phyloP scores from a whole-genome alignment of 768 basidiomycete species.

The Kwoniella sp. region DNA sequence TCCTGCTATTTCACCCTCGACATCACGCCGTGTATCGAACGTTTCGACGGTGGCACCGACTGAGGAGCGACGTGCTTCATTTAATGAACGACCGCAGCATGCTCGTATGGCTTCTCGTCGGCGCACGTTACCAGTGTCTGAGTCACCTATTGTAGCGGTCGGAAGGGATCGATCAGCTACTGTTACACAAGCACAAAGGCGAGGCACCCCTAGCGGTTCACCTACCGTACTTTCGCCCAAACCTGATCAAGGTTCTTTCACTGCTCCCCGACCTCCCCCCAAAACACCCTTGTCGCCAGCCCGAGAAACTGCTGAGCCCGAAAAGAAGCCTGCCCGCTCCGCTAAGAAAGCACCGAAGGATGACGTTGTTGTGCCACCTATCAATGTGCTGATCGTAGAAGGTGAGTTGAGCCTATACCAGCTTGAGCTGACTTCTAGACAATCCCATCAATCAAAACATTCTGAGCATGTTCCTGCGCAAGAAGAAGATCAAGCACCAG shows the following conservation, averaged over 20 bases:
- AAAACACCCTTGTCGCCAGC: slow-evolving; percentile 15
- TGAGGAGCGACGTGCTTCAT: slow-evolving; percentile 20
- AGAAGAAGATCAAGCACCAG: slow-evolving; percentile 92
- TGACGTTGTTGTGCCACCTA: slow-evolving; percentile 84
- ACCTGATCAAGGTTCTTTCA: slow-evolving; percentile 10
- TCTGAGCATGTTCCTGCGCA: slow-evolving; percentile 92
- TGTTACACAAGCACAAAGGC: slow-evolving; percentile 21
- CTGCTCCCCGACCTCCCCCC: slow-evolving; percentile 16
- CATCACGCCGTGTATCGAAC: slow-evolving; percentile 19
- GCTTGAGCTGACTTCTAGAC: slow-evolving; percentile 62
- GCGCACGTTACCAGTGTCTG: slow-evolving; percentile 31
- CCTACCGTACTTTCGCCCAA: slow-evolving; percentile 21
- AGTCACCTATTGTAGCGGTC: slow-evolving; percentile 34
- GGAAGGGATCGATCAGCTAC: slow-evolving; percentile 43
- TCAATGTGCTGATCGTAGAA: slow-evolving; percentile 96
- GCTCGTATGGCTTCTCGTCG: slow-evolving; percentile 27
- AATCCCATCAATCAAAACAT: slow-evolving; percentile 99
- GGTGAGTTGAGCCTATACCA: slow-evolving; percentile 62
- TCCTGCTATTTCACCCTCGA: slow-evolving; percentile 21
- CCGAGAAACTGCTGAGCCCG: not conserved
- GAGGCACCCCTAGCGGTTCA: slow-evolving; percentile 14
- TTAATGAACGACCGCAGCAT: slow-evolving; percentile 7
- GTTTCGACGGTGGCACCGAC: slow-evolving; percentile 2
- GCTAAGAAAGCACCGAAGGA: slow-evolving; percentile 58
- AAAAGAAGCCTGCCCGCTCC: slow-evolving; percentile 11